A percentile compares a stretch with the other conserved stretches of the same genome.
Evolutionary conservation across 768 basidiomycete species (phyloP).

Genomic region (Hydnomerulius pinastri): DNA sequence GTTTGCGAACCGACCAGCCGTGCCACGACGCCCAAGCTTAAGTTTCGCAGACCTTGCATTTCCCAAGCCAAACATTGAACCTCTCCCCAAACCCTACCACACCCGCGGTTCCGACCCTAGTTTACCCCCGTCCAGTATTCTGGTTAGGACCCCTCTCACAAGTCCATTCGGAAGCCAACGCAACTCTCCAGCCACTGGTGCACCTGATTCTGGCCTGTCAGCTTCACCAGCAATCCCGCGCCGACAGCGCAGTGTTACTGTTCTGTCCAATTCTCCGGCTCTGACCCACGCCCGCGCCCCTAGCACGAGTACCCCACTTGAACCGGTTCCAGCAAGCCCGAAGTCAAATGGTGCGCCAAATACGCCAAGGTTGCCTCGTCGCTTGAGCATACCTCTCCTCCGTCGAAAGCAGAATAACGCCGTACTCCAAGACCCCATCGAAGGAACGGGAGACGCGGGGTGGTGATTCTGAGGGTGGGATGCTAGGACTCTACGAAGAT

Average conservation of each 20-base stretch:
- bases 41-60: background rate
- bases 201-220: background rate
- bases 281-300: background rate
- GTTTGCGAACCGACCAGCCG: background rate
- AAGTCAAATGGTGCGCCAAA: conserved; percentile 19
- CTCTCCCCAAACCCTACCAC: background rate
- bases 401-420: conserved; percentile 28
- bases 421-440: background rate
- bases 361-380: conserved; percentile 26
- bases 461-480: background rate
- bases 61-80: background rate
- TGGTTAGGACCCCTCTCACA: conserved; percentile 10
- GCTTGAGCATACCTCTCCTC: conserved; percentile 30
- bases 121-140: conserved; percentile 15
- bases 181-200: background rate
- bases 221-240: conserved; percentile 1
- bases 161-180: conserved; percentile 9
- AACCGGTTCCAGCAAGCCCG: background rate
- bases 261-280: conserved; percentile 15
- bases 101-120: conserved; percentile 9
- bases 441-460: background rate
- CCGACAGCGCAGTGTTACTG: conserved; percentile 22
- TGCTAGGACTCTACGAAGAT: background rate
- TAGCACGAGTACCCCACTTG: background rate
- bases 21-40: conserved; percentile 17